These are phyloP conservation scores for Quercus gilva DNA, from an alignment of 306 rosid species.

Conservation along the genomic window DNA sequence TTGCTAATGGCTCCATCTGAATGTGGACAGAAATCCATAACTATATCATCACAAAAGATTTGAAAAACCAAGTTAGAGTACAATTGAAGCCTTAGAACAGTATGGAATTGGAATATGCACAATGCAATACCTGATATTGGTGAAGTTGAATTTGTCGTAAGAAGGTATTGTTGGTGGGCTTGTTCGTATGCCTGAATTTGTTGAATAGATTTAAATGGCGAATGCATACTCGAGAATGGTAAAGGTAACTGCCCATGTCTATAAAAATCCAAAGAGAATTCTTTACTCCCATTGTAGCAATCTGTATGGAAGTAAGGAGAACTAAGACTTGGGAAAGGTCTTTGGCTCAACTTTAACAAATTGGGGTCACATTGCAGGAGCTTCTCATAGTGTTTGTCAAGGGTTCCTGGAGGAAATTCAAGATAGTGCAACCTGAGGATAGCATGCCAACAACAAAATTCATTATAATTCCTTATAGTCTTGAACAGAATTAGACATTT, in stretches of 20 bases:
- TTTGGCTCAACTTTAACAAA: constrained; percentile 15
- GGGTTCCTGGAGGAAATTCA: constrained; percentile 24
- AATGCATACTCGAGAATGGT: neutral
- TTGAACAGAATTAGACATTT: neutral
- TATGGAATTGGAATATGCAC: neutral
- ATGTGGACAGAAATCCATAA: neutral
- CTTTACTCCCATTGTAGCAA: neutral
- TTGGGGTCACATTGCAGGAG: constrained; percentile 19
- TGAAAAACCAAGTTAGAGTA: neutral
- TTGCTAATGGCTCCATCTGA: neutral
- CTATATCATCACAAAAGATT: constrained; percentile 8
- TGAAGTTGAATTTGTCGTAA: neutral
- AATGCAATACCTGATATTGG: constrained; percentile 6
- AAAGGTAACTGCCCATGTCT: neutral
- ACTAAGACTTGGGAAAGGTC: constrained; percentile 13
- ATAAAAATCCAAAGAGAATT: neutral
- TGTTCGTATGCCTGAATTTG: neutral
- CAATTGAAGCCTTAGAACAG: neutral
- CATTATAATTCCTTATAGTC: neutral
- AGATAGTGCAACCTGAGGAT: constrained; percentile 32
- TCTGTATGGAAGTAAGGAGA: constrained; percentile 22
- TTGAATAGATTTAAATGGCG: neutral
- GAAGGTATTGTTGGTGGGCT: neutral
- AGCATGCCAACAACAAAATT: neutral
- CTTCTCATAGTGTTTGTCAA: constrained; percentile 28